Evolutionary conservation across 108 stramenopile genomes (phyloP).

Genomic region (Nitzschia palea): DNA sequence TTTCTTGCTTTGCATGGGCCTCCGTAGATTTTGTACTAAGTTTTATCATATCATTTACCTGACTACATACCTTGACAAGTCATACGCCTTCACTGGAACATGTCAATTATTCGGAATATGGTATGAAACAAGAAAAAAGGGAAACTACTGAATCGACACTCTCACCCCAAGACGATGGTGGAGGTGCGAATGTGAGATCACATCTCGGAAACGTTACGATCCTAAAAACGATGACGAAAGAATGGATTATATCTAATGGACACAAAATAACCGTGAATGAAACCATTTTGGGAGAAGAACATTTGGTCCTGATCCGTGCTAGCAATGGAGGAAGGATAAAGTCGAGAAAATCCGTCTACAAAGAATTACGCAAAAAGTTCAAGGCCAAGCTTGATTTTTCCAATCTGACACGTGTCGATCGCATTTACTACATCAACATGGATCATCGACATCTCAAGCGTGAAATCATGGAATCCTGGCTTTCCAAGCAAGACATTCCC

Average conservation of each 20-base stretch:
- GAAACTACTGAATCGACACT: too few species aligned
- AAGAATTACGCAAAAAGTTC: not conserved
- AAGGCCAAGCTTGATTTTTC: not conserved
- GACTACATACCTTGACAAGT: too few species aligned
- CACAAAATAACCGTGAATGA: not conserved
- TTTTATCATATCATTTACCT: too few species aligned
- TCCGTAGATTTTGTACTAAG: too few species aligned
- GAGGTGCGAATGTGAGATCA: not conserved
- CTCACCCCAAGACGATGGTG: too few species aligned
- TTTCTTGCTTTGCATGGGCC: too few species aligned
- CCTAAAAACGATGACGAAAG: not conserved
- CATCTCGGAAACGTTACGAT: not conserved
- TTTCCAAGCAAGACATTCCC: not conserved
- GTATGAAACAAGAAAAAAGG: too few species aligned
- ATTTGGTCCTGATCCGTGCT: not conserved
- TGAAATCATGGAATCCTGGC: not conserved
- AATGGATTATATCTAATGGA: not conserved
- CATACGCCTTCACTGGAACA: too few species aligned
- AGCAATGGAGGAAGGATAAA: not conserved
- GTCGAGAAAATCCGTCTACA: not conserved
- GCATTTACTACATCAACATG: constrained; percentile 2
- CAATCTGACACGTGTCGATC: not conserved
- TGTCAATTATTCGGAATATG: too few species aligned
- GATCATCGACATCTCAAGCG: not conserved
- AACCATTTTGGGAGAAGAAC: not conserved